A percentile compares a stretch with the other conserved stretches of the same genome.
phyloP scores from a whole-genome alignment of 1,139 yeast genomes.

The Pichia sp. region DNA sequence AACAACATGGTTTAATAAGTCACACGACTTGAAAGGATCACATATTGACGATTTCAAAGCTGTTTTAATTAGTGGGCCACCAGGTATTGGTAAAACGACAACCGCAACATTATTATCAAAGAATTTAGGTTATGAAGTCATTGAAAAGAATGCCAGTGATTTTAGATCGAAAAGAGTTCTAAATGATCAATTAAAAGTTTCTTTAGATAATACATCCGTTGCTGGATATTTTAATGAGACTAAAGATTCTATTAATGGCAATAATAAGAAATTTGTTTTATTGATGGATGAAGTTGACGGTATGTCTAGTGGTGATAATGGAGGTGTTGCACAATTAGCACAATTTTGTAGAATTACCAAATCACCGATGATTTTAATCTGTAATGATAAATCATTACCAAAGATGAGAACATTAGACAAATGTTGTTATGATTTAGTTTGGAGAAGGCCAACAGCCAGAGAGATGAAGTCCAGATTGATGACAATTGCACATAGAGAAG shows the following conservation, averaged over 20 bases:
- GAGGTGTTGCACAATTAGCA: constrained; percentile 95
- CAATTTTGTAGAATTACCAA: constrained; percentile 77
- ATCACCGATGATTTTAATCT: constrained; percentile 86
- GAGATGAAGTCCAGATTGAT: constrained; percentile 78
- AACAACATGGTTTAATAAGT: constrained; percentile 60
- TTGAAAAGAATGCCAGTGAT: constrained; percentile 82
- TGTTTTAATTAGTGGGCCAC: constrained; percentile 78
- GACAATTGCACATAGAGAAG: constrained; percentile 87
- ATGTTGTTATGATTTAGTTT: constrained; percentile 74
- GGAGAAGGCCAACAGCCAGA: constrained; percentile 80
- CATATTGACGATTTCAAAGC: constrained; percentile 54
- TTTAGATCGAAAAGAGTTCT: constrained; percentile 78
- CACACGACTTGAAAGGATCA: constrained; percentile 40
- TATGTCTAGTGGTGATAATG: constrained; percentile 98
- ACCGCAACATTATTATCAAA: constrained; percentile 71
- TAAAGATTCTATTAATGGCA: constrained; percentile 25
- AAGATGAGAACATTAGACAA: constrained; percentile 95
- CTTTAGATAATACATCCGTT: constrained; percentile 76
- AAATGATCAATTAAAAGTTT: constrained; percentile 60
- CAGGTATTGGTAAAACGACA: constrained; percentile 78
- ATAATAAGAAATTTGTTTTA: constrained; percentile 52
- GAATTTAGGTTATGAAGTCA: constrained; percentile 60
- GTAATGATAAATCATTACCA: constrained; percentile 88
- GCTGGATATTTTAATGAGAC: constrained; percentile 61
- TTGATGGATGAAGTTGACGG: constrained; percentile 99